Evolutionary conservation across 2,329 filamentous ascomycete genomes (phyloP).

Genomic region (Cytospora leucostoma): DNA sequence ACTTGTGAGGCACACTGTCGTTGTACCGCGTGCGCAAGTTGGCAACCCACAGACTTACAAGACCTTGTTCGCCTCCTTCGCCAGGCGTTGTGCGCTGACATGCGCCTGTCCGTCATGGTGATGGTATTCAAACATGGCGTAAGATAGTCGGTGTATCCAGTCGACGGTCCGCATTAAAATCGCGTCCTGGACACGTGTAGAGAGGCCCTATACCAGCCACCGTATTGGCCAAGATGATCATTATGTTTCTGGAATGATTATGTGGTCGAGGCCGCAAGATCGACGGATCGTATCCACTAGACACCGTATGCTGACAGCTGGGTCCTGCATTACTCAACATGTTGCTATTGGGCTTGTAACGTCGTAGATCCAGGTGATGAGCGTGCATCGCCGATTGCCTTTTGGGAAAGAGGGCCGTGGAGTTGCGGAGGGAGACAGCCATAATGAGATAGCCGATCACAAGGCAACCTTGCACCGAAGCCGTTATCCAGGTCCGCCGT

Average conservation of each 20-base stretch:
- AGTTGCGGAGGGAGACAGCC: background rate
- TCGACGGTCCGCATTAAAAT: background rate
- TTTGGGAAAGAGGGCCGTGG: background rate
- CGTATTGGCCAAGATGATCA: background rate
- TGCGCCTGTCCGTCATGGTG: background rate
- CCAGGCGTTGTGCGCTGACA: constrained; percentile 10
- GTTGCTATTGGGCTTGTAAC: background rate
- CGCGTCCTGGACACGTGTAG: background rate
- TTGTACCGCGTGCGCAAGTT: background rate
- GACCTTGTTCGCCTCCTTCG: constrained; percentile 3
- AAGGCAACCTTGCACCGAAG: background rate
- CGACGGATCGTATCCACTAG: background rate
- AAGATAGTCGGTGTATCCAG: constrained; percentile 18
- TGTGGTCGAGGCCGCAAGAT: background rate
- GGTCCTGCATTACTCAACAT: background rate
- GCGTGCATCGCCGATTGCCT: background rate
- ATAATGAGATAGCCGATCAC: background rate
- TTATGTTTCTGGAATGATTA: background rate
- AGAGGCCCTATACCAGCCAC: background rate
- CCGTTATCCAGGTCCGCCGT: background rate
- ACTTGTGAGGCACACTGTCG: constrained; percentile 4
- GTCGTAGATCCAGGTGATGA: background rate
- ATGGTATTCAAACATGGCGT: constrained; percentile 1
- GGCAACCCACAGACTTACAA: background rate
- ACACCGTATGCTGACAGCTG: background rate